phyloP scores from a whole-genome alignment of 495 filamentous ascomycete genomes.

The Apiosordaria backusii region DNA sequence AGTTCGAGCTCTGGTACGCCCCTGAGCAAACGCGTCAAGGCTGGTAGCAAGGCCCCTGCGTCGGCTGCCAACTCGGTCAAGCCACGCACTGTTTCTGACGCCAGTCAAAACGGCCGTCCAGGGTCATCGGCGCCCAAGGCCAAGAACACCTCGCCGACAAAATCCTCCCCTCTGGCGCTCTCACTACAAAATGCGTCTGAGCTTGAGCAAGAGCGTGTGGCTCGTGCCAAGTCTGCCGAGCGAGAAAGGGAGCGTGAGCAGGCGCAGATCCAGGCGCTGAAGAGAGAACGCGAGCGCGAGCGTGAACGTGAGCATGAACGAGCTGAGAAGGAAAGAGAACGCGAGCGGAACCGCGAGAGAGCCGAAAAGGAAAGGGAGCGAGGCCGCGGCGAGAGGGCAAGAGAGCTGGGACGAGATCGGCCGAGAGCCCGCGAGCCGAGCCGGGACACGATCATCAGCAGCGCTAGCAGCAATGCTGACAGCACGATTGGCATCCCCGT shows the following conservation, averaged over 20 bases:
- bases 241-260: constrained; percentile 33
- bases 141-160: constrained; percentile 59
- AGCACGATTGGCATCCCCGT: constrained; percentile 16
- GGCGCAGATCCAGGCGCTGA: constrained; percentile 23
- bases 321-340: constrained; percentile 18
- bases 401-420: neutral
- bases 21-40: constrained; percentile 49
- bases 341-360: constrained; percentile 15
- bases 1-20: constrained; percentile 51
- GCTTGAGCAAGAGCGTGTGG: constrained; percentile 39
- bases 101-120: constrained; percentile 43
- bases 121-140: constrained; percentile 37
- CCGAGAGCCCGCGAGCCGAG: constrained; percentile 25
- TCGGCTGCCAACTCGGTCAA: constrained; percentile 25
- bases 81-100: constrained; percentile 42
- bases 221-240: constrained; percentile 22
- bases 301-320: constrained; percentile 23
- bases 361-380: constrained; percentile 20
- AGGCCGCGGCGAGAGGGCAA: constrained; percentile 12
- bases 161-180: constrained; percentile 69
- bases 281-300: constrained; percentile 36
- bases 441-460: constrained; percentile 31
- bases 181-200: constrained; percentile 78
- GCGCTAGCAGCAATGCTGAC: constrained; percentile 24
- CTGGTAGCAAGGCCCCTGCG: constrained; percentile 26